Evolutionary conservation across 2,329 filamentous ascomycete genomes (phyloP).

Genomic region (Alternaria sp.): DNA sequence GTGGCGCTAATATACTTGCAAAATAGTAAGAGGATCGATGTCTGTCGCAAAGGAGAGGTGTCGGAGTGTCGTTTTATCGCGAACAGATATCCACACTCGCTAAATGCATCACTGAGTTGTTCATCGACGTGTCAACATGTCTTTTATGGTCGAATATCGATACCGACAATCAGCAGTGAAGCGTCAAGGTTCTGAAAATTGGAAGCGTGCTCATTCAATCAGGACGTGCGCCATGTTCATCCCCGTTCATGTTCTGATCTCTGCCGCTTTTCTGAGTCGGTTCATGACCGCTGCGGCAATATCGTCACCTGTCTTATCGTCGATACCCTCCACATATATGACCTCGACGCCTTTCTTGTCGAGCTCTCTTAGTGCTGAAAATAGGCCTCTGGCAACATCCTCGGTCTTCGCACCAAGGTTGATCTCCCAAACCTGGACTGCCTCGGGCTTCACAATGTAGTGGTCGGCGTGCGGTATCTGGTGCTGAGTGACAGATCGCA

Average conservation of each 20-base stretch:
- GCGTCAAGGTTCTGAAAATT: neutral
- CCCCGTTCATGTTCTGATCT: conserved; percentile 23
- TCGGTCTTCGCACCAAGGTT: conserved; percentile 72
- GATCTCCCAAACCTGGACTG: conserved; percentile 66
- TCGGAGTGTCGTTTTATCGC: neutral
- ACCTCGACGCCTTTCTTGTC: conserved; percentile 79
- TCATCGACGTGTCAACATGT: neutral
- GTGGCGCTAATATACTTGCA: neutral
- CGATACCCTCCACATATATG: conserved; percentile 90
- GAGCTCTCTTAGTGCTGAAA: conserved; percentile 83
- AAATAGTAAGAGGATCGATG: neutral
- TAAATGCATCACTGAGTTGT: neutral
- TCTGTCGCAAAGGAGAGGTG: neutral
- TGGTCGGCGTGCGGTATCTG: conserved; percentile 38
- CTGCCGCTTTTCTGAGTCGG: conserved; percentile 56
- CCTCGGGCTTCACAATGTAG: conserved; percentile 13
- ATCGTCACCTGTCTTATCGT: conserved; percentile 71
- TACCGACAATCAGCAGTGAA: neutral
- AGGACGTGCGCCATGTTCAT: neutral
- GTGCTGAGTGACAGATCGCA: conserved; percentile 45
- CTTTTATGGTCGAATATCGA: neutral
- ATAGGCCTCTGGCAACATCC: conserved; percentile 83
- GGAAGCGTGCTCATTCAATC: neutral
- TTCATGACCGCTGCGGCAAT: conserved; percentile 75
- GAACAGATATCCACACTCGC: neutral